Percentiles rank a stretch among this genome's conserved stretches.
Evolutionary conservation across 2,329 filamentous ascomycete genomes (phyloP).

Genomic region (Fonsecaea multimorphosa): DNA sequence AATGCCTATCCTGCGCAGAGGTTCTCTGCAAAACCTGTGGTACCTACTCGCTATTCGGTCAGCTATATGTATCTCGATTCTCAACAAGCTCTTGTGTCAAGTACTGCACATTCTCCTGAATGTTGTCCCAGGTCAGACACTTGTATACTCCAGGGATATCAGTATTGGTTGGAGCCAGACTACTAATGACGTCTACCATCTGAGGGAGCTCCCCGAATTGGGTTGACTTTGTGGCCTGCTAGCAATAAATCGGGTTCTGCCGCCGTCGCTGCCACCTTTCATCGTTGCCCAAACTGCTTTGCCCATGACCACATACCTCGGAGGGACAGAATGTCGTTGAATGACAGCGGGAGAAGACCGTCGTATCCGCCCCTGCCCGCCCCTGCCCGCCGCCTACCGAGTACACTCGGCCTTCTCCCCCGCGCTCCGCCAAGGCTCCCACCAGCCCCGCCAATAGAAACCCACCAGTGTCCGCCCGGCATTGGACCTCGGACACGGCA

Average conservation of each 20-base stretch:
- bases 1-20: constrained; percentile 42
- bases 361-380: background rate
- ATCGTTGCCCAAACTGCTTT: background rate
- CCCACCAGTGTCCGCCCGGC: background rate
- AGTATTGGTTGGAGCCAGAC: constrained; percentile 32
- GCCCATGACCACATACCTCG: background rate
- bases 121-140: constrained; percentile 65
- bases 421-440: background rate
- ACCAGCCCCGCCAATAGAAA: background rate
- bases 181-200: constrained; percentile 39
- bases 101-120: constrained; percentile 66
- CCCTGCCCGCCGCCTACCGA: background rate
- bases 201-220: constrained; percentile 57
- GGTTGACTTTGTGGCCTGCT: constrained; percentile 65
- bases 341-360: background rate
- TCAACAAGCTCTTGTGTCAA: constrained; percentile 71
- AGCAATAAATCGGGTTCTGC: constrained; percentile 60
- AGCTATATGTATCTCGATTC: constrained; percentile 75
- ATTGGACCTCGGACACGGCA: background rate
- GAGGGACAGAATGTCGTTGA: background rate
- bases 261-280: background rate
- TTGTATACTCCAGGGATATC: constrained; percentile 61
- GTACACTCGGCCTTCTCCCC: constrained; percentile 2
- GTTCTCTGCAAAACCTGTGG: constrained; percentile 67
- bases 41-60: constrained; percentile 66